These are phyloP conservation scores for Trichoderma asperelloides DNA, from an alignment of 495 filamentous ascomycete species.

Conservation along the genomic window DNA sequence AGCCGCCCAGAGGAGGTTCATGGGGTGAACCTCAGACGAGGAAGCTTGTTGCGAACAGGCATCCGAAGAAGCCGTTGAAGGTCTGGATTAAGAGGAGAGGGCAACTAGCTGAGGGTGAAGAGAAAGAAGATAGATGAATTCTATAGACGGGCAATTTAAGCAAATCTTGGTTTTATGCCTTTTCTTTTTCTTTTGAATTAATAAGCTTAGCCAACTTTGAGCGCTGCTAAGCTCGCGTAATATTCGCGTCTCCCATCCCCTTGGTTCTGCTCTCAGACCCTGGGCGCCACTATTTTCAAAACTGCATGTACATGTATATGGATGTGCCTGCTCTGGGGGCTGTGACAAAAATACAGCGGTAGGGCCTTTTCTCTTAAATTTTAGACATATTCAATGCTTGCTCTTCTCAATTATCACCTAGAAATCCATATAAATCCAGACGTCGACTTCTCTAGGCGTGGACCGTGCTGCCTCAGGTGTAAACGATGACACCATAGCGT, in stretches of 20 bases:
- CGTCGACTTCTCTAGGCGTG: neutral
- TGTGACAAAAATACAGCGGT: too few species aligned
- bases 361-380: too few species aligned
- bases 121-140: neutral
- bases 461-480: conserved; percentile 2
- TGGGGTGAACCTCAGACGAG: neutral
- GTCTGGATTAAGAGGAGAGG: conserved; percentile 7
- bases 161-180: neutral
- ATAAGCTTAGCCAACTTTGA: neutral
- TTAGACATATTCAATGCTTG: neutral
- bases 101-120: neutral
- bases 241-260: too few species aligned
- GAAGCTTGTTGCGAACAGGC: neutral
- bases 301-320: too few species aligned
- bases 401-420: neutral
- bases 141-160: neutral
- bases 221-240: neutral
- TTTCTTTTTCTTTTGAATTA: neutral
- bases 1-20: neutral
- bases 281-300: too few species aligned
- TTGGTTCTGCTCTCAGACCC: too few species aligned
- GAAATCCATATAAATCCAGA: neutral
- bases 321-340: too few species aligned
- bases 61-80: neutral
- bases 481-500: conserved; percentile 7